A percentile compares a stretch with the other conserved stretches of the same genome.
These are phyloP conservation scores for Obelidium mucronatum DNA, from an alignment of 192 early-diverging fungal genomes.

Conservation along the genomic window DNA sequence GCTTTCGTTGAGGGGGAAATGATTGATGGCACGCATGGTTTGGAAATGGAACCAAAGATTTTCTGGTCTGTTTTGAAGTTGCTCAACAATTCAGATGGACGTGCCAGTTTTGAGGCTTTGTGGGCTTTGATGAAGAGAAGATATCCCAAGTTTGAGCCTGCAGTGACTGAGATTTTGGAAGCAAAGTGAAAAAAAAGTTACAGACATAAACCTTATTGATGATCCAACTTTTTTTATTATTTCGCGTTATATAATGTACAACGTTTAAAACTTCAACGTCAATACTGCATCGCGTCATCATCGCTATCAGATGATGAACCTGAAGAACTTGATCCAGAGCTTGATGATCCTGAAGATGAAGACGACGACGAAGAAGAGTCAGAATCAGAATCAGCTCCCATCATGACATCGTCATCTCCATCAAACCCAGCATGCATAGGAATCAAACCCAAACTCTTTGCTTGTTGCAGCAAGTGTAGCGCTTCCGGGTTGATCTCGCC, in stretches of 20 bases:
- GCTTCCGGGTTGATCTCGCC: conserved; percentile 19
- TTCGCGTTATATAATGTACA: too few species aligned
- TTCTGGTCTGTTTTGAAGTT: conserved; percentile 27
- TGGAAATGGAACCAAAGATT: conserved; percentile 11
- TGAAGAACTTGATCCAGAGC: conserved; percentile 1
- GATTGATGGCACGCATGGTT: neutral
- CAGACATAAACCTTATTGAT: too few species aligned
- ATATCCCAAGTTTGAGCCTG: conserved; percentile 13
- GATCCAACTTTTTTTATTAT: too few species aligned
- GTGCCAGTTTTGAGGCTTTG: neutral
- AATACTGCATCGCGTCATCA: conserved; percentile 13
- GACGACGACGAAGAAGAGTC: neutral
- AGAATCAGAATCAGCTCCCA: neutral
- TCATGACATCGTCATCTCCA: conserved; percentile 14
- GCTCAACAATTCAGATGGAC: neutral
- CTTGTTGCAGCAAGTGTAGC: conserved; percentile 8
- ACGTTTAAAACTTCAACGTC: neutral
- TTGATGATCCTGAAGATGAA: neutral
- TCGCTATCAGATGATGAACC: conserved; percentile 3
- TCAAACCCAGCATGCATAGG: conserved; percentile 16
- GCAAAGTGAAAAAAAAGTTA: neutral
- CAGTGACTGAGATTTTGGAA: neutral
- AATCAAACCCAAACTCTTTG: conserved; percentile 17
- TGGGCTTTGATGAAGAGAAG: conserved; percentile 27
- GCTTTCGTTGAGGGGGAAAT: conserved; percentile 14